These are phyloP conservation scores for Kwoniella sp. DNA, from an alignment of 768 basidiomycete genomes.

Conservation along the genomic window DNA sequence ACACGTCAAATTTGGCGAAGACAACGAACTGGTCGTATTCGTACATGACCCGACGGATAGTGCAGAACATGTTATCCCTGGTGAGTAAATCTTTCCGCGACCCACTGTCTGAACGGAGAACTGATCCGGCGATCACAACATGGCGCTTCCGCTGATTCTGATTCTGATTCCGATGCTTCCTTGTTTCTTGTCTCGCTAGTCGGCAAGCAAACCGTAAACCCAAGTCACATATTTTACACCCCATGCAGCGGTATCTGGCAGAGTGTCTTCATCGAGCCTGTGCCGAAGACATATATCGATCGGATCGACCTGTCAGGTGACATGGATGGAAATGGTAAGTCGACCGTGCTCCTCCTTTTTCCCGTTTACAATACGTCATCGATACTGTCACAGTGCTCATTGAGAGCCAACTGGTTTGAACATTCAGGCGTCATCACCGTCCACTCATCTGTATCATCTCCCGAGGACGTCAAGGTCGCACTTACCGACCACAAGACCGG, in stretches of 20 bases:
- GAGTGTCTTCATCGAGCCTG: constrained; percentile 36
- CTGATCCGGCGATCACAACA: no score
- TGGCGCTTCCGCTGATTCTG: neutral
- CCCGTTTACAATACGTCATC: no score
- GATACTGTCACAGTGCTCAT: no score
- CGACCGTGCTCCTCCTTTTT: neutral
- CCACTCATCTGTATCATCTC: constrained; percentile 19
- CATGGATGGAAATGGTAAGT: constrained; percentile 29
- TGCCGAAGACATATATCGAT: constrained; percentile 21
- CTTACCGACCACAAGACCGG: constrained; percentile 10
- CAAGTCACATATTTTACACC: constrained; percentile 38
- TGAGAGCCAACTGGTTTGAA: no score
- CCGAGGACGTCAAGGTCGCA: neutral
- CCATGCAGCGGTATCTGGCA: constrained; percentile 38
- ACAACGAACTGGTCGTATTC: constrained; percentile 32
- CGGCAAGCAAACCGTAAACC: constrained; percentile 30
- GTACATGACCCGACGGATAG: constrained; percentile 34
- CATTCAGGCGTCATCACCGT: constrained; percentile 18
- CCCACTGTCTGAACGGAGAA: no score
- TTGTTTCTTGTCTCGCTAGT: constrained; percentile 8
- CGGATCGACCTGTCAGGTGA: constrained; percentile 25
- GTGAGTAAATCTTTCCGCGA: constrained; percentile 1
- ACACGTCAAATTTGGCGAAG: constrained; percentile 13
- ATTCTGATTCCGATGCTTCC: neutral
- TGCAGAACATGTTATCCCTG: constrained; percentile 18